Percentiles rank a stretch among this genome's conserved stretches.
Conservation (phyloP, 257 asterid genomes). For the Cynanchum wilfordii region DNA sequence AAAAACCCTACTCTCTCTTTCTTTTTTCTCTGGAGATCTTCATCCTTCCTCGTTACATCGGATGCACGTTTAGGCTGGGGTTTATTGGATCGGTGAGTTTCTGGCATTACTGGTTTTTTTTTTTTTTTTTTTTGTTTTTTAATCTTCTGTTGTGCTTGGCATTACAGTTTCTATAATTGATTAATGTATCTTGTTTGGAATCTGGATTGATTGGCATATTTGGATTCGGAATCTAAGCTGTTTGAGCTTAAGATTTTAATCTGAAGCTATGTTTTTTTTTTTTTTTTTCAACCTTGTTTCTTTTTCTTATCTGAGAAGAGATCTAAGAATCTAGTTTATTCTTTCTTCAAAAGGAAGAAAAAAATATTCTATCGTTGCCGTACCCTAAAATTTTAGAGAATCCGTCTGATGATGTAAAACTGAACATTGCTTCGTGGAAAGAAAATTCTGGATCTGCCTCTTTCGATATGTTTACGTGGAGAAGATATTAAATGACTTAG, state of each 20-base stretch:
- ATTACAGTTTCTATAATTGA: neutral
- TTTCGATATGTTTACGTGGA: neutral
- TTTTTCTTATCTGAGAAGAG: neutral
- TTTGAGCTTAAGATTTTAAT: neutral
- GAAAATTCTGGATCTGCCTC: neutral
- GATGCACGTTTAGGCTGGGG: neutral
- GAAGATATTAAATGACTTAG: neutral
- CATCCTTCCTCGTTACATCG: neutral
- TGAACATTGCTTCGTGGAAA: neutral
- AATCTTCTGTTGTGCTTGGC: neutral
- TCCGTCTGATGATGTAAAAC: neutral
- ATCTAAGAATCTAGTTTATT: neutral
- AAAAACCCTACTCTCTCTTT: conserved; percentile 14
- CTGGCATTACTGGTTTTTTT: neutral
- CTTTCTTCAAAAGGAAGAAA: neutral
- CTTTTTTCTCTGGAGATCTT: neutral
- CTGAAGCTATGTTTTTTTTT: neutral
- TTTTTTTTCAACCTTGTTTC: neutral
- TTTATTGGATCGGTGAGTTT: conserved; percentile 18
- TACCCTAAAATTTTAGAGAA: neutral
- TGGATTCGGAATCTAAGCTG: neutral
- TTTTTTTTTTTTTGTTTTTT: too few species aligned
- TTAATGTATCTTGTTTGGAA: neutral
- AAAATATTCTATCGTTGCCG: neutral
- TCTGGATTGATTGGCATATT: neutral